Conservation (phyloP, 768 basidiomycete species). For the Leccinum subgranulosum region DNA sequence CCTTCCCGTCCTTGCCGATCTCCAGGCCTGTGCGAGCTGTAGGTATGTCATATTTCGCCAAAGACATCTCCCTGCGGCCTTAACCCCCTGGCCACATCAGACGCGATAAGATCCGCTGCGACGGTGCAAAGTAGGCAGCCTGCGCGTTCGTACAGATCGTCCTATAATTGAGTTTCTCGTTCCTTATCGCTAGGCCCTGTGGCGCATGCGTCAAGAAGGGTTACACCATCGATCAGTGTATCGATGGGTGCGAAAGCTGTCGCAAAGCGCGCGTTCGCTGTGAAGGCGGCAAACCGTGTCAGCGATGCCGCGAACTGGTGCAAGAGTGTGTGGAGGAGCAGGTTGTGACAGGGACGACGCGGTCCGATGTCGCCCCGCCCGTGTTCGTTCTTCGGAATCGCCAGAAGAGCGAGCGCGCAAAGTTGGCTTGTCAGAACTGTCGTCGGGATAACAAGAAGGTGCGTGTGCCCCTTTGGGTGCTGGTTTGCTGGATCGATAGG, state of each 20-base stretch:
- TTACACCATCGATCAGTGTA: slow-evolving; percentile 48
- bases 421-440: slow-evolving; percentile 58
- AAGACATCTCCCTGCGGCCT: background rate
- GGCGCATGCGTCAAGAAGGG: slow-evolving; percentile 55
- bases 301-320: slow-evolving; percentile 32
- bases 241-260: slow-evolving; percentile 61
- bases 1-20: background rate
- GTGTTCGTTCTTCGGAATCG: slow-evolving; percentile 26
- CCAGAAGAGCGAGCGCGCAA: slow-evolving; percentile 47
- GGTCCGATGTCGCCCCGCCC: slow-evolving; percentile 25
- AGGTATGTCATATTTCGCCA: slow-evolving; percentile 31
- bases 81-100: slow-evolving; percentile 29
- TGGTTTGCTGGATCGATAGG: background rate
- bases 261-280: slow-evolving; percentile 47
- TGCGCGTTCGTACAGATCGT: background rate
- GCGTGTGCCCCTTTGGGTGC: background rate
- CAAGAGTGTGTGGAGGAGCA: slow-evolving; percentile 49
- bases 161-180: slow-evolving; percentile 1
- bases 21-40: slow-evolving; percentile 58
- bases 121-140: slow-evolving; percentile 44
- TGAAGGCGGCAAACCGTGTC: slow-evolving; percentile 37
- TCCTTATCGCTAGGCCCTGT: slow-evolving; percentile 46
- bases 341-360: slow-evolving; percentile 15
- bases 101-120: slow-evolving; percentile 62
- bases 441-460: slow-evolving; percentile 68